phyloP scores from a whole-genome alignment of 2,329 filamentous ascomycete species.

The Didymella pomorum region DNA sequence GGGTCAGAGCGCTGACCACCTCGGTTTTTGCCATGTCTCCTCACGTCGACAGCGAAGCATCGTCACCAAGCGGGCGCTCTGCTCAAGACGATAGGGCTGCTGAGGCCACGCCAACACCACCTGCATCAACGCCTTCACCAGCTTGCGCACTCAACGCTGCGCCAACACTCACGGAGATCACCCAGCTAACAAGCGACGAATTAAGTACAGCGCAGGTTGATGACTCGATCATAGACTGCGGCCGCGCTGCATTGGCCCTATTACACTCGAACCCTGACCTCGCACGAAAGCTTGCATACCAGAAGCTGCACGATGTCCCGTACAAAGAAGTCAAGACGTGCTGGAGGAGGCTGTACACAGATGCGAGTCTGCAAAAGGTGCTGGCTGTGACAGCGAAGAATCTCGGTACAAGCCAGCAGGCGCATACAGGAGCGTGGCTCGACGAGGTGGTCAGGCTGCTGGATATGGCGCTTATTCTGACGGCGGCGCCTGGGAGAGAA shows the following conservation, averaged over 20 bases:
- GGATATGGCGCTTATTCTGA: slow-evolving; percentile 79
- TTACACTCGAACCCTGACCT: slow-evolving; percentile 56
- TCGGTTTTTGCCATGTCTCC: slow-evolving; percentile 7
- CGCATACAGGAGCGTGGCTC: slow-evolving; percentile 54
- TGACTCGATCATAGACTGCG: slow-evolving; percentile 52
- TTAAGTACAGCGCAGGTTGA: slow-evolving; percentile 29
- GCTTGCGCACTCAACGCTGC: slow-evolving; percentile 15
- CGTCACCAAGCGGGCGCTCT: not conserved
- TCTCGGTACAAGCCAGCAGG: slow-evolving; percentile 1
- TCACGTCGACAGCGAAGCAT: not conserved
- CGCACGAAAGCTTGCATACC: slow-evolving; percentile 66
- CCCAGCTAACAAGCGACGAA: slow-evolving; percentile 35
- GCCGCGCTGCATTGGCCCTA: slow-evolving; percentile 50
- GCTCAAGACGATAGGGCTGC: not conserved
- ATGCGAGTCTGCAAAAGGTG: slow-evolving; percentile 72
- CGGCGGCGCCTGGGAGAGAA: slow-evolving; percentile 54
- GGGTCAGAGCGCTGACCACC: slow-evolving; percentile 19
- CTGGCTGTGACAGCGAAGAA: slow-evolving; percentile 36
- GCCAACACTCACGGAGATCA: slow-evolving; percentile 36
- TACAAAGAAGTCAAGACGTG: slow-evolving; percentile 71
- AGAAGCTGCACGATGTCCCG: slow-evolving; percentile 74
- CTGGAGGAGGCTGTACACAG: slow-evolving; percentile 77
- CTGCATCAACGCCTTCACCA: not conserved
- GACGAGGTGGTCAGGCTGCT: slow-evolving; percentile 69
- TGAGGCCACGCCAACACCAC: not conserved